Evolutionary conservation across 495 filamentous ascomycete species (phyloP).

Genomic region (Opeltia flavorubescens): DNA sequence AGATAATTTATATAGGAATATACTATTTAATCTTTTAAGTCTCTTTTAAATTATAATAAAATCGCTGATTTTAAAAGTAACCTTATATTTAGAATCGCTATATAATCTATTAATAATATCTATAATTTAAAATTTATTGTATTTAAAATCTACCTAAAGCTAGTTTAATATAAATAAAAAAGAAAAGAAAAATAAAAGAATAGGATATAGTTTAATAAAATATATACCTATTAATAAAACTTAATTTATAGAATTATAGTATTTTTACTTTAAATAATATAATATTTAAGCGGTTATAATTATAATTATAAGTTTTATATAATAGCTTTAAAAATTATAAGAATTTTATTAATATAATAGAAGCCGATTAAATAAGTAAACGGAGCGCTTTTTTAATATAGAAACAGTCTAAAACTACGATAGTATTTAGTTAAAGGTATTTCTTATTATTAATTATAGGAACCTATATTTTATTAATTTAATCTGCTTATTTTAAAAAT

Average conservation of each 20-base stretch:
- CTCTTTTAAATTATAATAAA: neutral
- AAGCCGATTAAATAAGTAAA: neutral
- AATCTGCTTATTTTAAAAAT: neutral
- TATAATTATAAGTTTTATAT: too few relatives aligned
- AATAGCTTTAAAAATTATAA: neutral
- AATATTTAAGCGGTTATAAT: too few relatives aligned
- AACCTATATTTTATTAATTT: neutral
- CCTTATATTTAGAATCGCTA: neutral
- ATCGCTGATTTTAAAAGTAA: neutral
- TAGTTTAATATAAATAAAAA: neutral
- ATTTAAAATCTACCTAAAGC: neutral
- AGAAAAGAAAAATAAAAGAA: neutral
- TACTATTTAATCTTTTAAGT: neutral
- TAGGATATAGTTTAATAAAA: neutral
- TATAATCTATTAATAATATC: neutral
- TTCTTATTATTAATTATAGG: neutral
- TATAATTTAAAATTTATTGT: neutral
- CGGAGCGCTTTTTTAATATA: neutral
- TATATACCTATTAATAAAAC: neutral
- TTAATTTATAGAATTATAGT: neutral
- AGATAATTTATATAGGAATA: neutral
- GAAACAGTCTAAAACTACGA: neutral
- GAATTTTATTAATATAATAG: neutral
- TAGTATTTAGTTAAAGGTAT: neutral
- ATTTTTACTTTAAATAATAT: too few relatives aligned